These are phyloP conservation scores for Persicaria maculosa DNA, from an alignment of 148 eudicot genomes.

Conservation along the genomic window DNA sequence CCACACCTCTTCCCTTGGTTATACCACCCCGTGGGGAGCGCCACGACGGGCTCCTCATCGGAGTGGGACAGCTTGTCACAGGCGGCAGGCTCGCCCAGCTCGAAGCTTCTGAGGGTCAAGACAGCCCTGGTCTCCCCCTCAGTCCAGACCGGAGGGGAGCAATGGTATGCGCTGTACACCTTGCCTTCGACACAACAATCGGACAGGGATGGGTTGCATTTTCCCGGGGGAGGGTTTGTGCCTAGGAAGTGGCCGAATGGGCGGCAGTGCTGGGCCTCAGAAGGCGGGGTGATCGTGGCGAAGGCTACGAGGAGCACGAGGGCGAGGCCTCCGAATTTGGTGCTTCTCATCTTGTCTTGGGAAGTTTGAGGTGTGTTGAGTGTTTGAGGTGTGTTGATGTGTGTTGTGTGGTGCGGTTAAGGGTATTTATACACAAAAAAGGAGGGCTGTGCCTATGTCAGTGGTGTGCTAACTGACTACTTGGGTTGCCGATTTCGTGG, in stretches of 20 bases:
- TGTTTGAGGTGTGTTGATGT: background rate
- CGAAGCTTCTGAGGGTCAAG: conserved; percentile 22
- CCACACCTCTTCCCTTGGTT: conserved; percentile 21
- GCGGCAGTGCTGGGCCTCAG: conserved; percentile 11
- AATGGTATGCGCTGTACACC: conserved; percentile 22
- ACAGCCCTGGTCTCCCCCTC: conserved; percentile 12
- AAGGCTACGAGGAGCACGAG: conserved; percentile 3
- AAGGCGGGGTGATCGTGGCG: background rate
- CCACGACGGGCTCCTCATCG: conserved; percentile 23
- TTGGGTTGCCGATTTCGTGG: conserved; percentile 4
- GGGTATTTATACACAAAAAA: background rate
- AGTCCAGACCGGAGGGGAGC: conserved; percentile 17
- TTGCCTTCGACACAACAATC: conserved; percentile 24
- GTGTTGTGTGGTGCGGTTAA: background rate
- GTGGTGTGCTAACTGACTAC: background rate
- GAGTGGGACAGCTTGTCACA: conserved; percentile 22
- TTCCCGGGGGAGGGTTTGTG: conserved; percentile 15
- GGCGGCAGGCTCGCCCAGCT: conserved; percentile 20
- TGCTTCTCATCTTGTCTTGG: background rate
- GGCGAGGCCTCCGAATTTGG: background rate
- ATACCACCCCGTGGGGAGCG: conserved; percentile 49
- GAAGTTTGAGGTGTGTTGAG: too few species aligned
- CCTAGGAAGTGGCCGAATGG: conserved; percentile 12
- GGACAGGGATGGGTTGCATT: conserved; percentile 23
- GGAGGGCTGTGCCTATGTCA: background rate